Conservation (phyloP, 257 asterid genomes). For the Ligustrum vulgare region DNA sequence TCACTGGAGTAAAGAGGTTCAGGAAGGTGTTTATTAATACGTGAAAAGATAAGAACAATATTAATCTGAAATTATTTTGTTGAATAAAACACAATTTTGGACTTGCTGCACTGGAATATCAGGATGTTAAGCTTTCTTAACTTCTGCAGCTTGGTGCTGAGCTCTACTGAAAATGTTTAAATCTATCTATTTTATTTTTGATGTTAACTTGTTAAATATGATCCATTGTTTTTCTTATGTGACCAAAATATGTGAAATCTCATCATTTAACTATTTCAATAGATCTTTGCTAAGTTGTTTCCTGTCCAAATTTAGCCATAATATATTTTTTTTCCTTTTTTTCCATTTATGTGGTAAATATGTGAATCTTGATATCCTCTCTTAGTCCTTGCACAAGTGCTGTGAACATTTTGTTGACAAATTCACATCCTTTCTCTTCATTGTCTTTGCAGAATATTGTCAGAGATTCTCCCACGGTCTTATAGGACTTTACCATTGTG, state of each 20-base stretch:
- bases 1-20: not conserved
- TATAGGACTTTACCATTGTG: constrained; percentile 18
- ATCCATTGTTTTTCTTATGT: not conserved
- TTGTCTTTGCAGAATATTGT: constrained; percentile 21
- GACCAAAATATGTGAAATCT: not conserved
- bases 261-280: not conserved
- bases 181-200: not conserved
- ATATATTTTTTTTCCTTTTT: not conserved
- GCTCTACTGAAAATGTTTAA: not conserved
- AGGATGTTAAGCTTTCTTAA: not conserved
- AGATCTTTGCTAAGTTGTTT: not conserved
- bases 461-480: constrained; percentile 14
- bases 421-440: not conserved
- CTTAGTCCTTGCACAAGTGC: not conserved
- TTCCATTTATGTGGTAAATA: not conserved
- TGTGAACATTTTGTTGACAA: not conserved
- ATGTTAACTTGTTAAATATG: not conserved
- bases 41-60: not conserved
- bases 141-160: not conserved
- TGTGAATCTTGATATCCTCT: constrained; percentile 4
- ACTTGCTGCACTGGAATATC: not conserved
- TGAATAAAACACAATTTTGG: not conserved
- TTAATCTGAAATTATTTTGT: not conserved
- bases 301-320: not conserved
- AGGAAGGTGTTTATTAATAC: not conserved